phyloP scores from a whole-genome alignment of 257 asterid genomes.

The Euphrasia confusa region DNA sequence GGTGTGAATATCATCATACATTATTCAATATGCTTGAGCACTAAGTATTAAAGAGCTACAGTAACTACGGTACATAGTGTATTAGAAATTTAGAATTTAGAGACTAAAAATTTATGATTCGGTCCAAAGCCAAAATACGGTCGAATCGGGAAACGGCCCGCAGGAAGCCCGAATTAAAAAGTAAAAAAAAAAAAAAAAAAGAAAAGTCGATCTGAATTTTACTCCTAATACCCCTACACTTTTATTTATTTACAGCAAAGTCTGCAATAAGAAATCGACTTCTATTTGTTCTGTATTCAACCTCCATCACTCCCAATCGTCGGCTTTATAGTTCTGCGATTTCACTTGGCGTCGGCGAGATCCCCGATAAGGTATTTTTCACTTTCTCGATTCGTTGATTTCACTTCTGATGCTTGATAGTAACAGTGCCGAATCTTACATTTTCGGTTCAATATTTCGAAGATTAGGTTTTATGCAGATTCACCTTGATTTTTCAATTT shows the following conservation, averaged over 20 bases:
- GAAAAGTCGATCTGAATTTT: background rate
- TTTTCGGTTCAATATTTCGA: background rate
- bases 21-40: too few relatives aligned
- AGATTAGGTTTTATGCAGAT: conserved; percentile 17
- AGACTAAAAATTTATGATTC: too few relatives aligned
- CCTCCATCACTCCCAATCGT: conserved; percentile 30
- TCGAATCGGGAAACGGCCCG: background rate
- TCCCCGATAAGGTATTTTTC: conserved; percentile 41
- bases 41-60: too few relatives aligned
- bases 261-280: conserved; percentile 2
- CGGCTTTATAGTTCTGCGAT: conserved; percentile 27
- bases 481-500: conserved; percentile 21
- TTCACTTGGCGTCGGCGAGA: conserved; percentile 36
- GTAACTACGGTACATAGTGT: too few relatives aligned
- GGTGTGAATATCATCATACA: too few relatives aligned
- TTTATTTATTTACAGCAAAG: background rate
- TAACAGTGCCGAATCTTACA: conserved; percentile 15
- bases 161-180: too few relatives aligned
- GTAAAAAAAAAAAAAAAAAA: background rate
- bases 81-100: too few relatives aligned
- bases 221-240: background rate
- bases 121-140: too few relatives aligned
- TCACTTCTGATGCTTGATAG: conserved; percentile 5
- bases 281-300: background rate
- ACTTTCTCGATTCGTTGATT: conserved; percentile 10